Conservation (phyloP, 192 early-diverging fungal genomes). For the Linnemannia hyalina region DNA sequence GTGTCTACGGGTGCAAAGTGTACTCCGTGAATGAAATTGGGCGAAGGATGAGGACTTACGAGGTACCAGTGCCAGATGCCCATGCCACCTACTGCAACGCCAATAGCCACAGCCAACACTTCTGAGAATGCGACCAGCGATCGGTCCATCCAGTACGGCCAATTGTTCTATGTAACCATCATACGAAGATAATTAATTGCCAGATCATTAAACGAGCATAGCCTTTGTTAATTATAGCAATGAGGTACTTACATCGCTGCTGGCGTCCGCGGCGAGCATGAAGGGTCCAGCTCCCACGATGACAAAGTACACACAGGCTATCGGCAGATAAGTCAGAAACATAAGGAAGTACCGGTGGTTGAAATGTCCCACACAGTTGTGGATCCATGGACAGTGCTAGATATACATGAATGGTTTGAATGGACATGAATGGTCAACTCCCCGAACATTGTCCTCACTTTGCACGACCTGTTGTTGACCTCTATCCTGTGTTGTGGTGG, state of each 20-base stretch:
- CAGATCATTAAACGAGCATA: background rate
- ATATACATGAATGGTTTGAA: background rate
- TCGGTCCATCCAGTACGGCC: conserved; percentile 69
- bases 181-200: background rate
- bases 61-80: conserved; percentile 72
- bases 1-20: background rate
- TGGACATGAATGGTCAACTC: background rate
- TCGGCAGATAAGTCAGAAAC: conserved; percentile 72
- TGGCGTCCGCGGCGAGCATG: conserved; percentile 58
- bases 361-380: conserved; percentile 82
- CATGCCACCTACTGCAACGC: conserved; percentile 65
- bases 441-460: background rate
- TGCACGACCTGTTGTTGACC: background rate
- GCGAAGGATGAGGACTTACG: conserved; percentile 37
- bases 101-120: conserved; percentile 68
- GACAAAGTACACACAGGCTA: conserved; percentile 64
- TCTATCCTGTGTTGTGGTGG: background rate
- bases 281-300: conserved; percentile 62
- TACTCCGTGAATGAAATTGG: background rate
- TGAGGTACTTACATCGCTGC: conserved; percentile 43
- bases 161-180: conserved; percentile 34
- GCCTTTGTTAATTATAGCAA: background rate
- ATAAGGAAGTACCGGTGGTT: conserved; percentile 84
- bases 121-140: conserved; percentile 63
- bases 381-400: conserved; percentile 83